These are phyloP conservation scores for Erodium chrysanthum DNA, from an alignment of 441 rosid species.

Conservation along the genomic window DNA sequence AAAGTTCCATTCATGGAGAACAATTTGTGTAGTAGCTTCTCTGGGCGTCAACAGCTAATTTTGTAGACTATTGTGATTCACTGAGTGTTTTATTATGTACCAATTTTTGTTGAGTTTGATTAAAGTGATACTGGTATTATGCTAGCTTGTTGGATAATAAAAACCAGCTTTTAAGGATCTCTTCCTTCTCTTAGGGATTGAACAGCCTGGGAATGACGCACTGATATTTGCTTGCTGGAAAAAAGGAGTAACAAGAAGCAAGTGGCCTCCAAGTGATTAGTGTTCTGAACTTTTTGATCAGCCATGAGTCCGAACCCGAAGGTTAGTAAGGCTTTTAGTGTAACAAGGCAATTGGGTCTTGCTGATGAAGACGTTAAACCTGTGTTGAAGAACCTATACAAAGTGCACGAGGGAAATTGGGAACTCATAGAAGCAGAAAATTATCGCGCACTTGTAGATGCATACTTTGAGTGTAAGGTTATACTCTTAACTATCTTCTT, in stretches of 20 bases:
- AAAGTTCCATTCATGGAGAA: background rate
- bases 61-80: background rate
- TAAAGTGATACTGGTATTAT: background rate
- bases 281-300: background rate
- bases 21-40: background rate
- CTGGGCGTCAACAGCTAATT: background rate
- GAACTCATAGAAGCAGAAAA: slow-evolving; percentile 45
- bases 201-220: background rate
- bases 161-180: background rate
- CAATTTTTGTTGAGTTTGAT: background rate
- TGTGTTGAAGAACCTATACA: slow-evolving; percentile 35
- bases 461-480: slow-evolving; percentile 39
- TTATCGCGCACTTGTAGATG: slow-evolving; percentile 43
- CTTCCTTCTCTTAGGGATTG: background rate
- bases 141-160: background rate
- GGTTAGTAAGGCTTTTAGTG: slow-evolving; percentile 31
- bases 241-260: background rate
- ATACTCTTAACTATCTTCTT: background rate
- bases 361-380: slow-evolving; percentile 35
- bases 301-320: slow-evolving; percentile 22
- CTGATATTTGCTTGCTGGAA: background rate
- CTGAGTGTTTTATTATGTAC: background rate
- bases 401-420: slow-evolving; percentile 41
- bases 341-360: slow-evolving; percentile 37
- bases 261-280: background rate